Percentiles rank a stretch among this genome's conserved stretches.
These are phyloP conservation scores for Trichoderma asperellum DNA, from an alignment of 2,329 filamentous ascomycete genomes.

Conservation along the genomic window DNA sequence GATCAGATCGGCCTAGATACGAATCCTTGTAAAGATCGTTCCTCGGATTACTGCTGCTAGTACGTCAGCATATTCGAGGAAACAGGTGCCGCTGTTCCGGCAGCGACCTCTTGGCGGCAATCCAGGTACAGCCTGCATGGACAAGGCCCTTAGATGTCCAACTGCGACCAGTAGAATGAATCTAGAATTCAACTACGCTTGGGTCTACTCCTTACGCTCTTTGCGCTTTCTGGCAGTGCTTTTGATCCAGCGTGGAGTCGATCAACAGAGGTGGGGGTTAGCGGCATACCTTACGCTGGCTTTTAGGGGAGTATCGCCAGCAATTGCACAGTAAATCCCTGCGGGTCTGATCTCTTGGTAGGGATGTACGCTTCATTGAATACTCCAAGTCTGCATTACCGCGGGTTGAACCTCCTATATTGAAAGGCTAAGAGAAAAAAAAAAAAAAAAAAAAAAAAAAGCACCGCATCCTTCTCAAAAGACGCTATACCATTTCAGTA, in stretches of 20 bases:
- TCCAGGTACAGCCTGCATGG: background rate
- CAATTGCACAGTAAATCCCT: background rate
- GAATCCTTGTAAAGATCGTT: constrained; percentile 9
- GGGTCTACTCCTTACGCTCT: background rate
- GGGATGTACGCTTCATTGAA: background rate
- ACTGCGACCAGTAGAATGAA: background rate
- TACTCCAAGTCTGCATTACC: background rate
- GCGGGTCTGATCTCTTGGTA: background rate
- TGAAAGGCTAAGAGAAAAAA: too few species aligned
- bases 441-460: background rate
- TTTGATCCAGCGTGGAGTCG: background rate
- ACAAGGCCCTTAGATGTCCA: background rate
- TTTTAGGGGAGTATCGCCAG: background rate
- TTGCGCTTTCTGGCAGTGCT: background rate
- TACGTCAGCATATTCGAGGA: background rate
- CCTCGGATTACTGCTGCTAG: background rate
- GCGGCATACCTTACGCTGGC: background rate
- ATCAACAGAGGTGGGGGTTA: background rate
- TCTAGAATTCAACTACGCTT: background rate
- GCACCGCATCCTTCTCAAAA: background rate
- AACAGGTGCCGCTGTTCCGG: background rate
- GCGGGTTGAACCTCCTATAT: background rate
- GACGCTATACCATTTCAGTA: background rate
- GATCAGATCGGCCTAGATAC: background rate
- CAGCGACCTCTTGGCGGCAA: background rate